Evolutionary conservation across 192 early-diverging fungal genomes (phyloP).

Genomic region (Mortierella antarctica): DNA sequence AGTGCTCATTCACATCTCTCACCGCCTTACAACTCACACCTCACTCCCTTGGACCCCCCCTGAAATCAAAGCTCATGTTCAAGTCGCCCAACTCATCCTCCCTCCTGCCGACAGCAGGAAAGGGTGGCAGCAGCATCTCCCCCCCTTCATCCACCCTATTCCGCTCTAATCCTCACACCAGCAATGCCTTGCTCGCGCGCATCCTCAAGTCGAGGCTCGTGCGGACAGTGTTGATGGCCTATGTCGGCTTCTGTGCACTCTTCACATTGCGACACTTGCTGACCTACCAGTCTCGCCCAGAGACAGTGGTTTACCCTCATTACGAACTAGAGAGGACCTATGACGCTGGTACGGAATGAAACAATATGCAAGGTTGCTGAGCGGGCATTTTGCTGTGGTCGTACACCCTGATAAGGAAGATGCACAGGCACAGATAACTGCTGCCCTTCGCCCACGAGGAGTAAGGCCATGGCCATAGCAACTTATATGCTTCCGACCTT

Average conservation of each 20-base stretch:
- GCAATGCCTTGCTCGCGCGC: constrained; percentile 4
- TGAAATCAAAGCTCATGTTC: background rate
- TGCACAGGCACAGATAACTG: too few relatives aligned
- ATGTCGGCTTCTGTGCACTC: constrained; percentile 44
- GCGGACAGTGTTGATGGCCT: constrained; percentile 29
- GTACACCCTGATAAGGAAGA: too few relatives aligned
- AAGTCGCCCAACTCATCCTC: constrained; percentile 1
- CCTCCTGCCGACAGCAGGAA: constrained; percentile 21
- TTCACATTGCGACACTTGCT: constrained; percentile 34
- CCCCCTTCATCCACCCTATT: constrained; percentile 27
- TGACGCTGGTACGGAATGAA: constrained; percentile 20
- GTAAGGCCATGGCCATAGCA: background rate
- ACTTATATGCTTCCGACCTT: background rate
- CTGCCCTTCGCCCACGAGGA: background rate
- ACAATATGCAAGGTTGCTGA: background rate
- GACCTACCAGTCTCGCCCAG: constrained; percentile 26
- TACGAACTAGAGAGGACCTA: constrained; percentile 43
- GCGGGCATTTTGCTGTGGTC: background rate
- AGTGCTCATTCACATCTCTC: background rate
- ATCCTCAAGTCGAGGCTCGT: constrained; percentile 29
- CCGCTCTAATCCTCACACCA: background rate
- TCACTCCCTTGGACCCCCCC: background rate
- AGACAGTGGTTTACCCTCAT: constrained; percentile 26
- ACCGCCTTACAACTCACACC: background rate
- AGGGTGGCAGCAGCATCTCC: background rate